A percentile compares a stretch with the other conserved stretches of the same genome.
phyloP scores from a whole-genome alignment of 495 filamentous ascomycete species.

The Oidiodendron maius region DNA sequence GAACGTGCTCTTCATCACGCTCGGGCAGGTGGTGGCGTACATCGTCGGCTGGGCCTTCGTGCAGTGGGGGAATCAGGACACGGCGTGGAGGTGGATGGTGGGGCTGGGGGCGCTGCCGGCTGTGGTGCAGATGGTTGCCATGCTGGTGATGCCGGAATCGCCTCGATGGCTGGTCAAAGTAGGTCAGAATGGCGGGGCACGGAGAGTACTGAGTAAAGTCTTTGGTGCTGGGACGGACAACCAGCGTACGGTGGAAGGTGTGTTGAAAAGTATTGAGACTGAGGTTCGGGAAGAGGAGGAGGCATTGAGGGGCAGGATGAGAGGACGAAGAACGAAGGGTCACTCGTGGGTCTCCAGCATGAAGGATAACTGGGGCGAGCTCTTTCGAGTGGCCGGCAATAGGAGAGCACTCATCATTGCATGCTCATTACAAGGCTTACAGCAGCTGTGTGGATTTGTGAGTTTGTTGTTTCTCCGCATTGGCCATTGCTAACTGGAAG shows the following conservation, averaged over 20 bases:
- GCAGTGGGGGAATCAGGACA: constrained; percentile 36
- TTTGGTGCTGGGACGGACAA: constrained; percentile 46
- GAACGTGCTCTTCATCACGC: constrained; percentile 72
- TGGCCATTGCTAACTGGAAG: constrained; percentile 10
- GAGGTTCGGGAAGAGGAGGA: constrained; percentile 65
- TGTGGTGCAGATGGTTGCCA: constrained; percentile 56
- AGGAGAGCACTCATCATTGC: constrained; percentile 76
- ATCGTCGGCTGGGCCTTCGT: constrained; percentile 63
- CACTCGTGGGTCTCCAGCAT: constrained; percentile 19
- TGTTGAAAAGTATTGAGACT: constrained; percentile 58
- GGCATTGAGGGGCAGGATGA: constrained; percentile 28
- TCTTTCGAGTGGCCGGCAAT: constrained; percentile 58
- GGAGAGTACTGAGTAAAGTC: constrained; percentile 55
- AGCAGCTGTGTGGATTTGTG: constrained; percentile 86
- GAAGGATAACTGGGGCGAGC: constrained; percentile 44
- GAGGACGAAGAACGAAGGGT: constrained; percentile 19
- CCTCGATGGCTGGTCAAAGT: constrained; percentile 80
- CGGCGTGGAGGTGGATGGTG: constrained; percentile 86
- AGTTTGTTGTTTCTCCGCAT: constrained; percentile 19
- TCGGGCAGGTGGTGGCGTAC: constrained; percentile 84
- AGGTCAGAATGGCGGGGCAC: constrained; percentile 52
- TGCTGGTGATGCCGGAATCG: constrained; percentile 73
- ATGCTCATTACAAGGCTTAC: constrained; percentile 78
- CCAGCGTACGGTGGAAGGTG: constrained; percentile 42
- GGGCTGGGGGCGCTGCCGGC: constrained; percentile 79